Conservation (phyloP, 768 basidiomycete species). For the Lactarius sp. region DNA sequence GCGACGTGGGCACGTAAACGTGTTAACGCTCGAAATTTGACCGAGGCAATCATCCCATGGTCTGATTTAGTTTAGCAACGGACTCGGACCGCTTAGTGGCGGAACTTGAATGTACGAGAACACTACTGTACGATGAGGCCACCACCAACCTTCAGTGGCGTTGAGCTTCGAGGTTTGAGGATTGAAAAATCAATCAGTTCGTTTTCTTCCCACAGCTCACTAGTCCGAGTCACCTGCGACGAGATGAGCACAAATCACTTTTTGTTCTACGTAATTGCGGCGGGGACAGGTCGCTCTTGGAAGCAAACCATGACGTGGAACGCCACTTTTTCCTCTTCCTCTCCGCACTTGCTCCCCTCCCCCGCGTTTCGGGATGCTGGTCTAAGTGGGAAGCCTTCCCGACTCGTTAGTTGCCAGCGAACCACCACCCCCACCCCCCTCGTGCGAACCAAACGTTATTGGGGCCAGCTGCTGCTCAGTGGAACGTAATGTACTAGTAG, state of each 20-base stretch:
- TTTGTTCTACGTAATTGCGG: conserved; percentile 13
- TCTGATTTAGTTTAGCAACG: no score
- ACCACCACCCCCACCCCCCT: background rate
- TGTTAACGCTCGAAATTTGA: background rate
- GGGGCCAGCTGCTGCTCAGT: background rate
- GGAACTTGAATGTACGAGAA: no score
- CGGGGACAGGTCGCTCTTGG: conserved; percentile 19
- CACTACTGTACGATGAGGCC: no score
- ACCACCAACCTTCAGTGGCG: background rate
- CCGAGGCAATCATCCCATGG: no score
- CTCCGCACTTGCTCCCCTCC: conserved; percentile 4
- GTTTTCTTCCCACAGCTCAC: background rate
- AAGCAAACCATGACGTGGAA: conserved; percentile 6
- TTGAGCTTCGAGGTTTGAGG: background rate
- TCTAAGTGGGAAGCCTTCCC: conserved; percentile 12
- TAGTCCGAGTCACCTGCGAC: background rate
- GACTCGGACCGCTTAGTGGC: no score
- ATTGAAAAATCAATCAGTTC: no score
- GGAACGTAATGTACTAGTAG: no score
- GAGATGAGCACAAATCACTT: background rate
- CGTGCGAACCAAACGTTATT: background rate
- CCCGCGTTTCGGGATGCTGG: background rate
- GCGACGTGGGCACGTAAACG: background rate
- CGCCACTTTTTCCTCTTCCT: background rate
- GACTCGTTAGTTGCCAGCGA: conserved; percentile 1